Evolutionary conservation across 768 basidiomycete genomes (phyloP).

Genomic region (Mycena floridula): DNA sequence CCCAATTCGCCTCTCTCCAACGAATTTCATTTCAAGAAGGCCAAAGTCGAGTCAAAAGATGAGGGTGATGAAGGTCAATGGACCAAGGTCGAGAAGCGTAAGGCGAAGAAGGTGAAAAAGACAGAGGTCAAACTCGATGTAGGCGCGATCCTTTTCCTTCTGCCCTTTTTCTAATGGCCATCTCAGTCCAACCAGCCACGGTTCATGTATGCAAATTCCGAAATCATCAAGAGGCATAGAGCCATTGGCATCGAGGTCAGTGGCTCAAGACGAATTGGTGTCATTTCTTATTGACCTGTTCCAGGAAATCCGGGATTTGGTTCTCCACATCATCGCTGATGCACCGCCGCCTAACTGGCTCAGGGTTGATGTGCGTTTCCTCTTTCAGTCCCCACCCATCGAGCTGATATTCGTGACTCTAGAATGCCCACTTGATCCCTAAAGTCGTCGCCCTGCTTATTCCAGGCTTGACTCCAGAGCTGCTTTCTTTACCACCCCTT

Average conservation of each 20-base stretch:
- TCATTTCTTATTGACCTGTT: not conserved
- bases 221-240: constrained; percentile 66
- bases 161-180: constrained; percentile 5
- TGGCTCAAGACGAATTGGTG: constrained; percentile 7
- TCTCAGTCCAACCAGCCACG: constrained; percentile 43
- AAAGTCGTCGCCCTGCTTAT: constrained; percentile 77
- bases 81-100: constrained; percentile 70
- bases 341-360: constrained; percentile 86
- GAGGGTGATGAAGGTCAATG: constrained; percentile 33
- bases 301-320: constrained; percentile 85
- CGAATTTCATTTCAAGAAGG: constrained; percentile 36
- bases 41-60: constrained; percentile 20
- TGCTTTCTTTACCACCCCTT: constrained; percentile 65
- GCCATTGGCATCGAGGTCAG: constrained; percentile 79
- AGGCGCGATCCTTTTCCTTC: constrained; percentile 26
- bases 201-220: constrained; percentile 78
- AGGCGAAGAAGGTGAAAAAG: constrained; percentile 64
- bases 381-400: not conserved
- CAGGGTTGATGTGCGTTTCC: constrained; percentile 59
- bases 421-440: constrained; percentile 72
- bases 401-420: not conserved
- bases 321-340: constrained; percentile 77
- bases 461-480: constrained; percentile 77
- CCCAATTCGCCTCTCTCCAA: no score
- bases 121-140: constrained; percentile 54